These are phyloP conservation scores for Aspergillus tubingensis DNA, from an alignment of 2,329 filamentous ascomycete genomes.

Conservation along the genomic window DNA sequence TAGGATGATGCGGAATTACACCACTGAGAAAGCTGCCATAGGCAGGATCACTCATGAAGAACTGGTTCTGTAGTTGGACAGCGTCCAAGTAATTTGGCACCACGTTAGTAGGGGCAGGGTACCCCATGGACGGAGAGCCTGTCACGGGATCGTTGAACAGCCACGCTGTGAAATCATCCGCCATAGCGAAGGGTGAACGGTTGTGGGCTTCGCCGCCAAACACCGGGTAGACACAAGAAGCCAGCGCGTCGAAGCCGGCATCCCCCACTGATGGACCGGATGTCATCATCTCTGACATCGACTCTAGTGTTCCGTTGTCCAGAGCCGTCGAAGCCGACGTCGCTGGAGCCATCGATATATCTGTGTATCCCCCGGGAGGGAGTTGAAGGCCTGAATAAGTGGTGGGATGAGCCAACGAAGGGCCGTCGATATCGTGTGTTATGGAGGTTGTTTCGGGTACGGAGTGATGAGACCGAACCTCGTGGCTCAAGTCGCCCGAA, in stretches of 20 bases:
- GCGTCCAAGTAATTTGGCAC: constrained; percentile 45
- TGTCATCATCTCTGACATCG: constrained; percentile 29
- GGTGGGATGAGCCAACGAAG: constrained; percentile 21
- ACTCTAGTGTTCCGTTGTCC: constrained; percentile 25
- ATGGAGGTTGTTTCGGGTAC: constrained; percentile 18
- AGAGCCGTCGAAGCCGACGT: constrained; percentile 29
- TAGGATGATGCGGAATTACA: constrained; percentile 68
- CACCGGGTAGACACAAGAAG: constrained; percentile 67
- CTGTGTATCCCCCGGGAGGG: constrained; percentile 23
- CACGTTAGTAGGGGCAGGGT: constrained; percentile 43
- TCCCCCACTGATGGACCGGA: constrained; percentile 27
- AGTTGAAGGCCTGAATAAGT: constrained; percentile 20
- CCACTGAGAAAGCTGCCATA: constrained; percentile 52
- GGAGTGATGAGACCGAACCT: constrained; percentile 16
- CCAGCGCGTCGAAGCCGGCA: constrained; percentile 39
- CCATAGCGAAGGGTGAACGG: constrained; percentile 83
- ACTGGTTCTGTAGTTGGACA: constrained; percentile 51
- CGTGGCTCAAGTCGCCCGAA: constrained; percentile 20
- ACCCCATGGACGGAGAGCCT: constrained; percentile 55
- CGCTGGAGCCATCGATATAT: constrained; percentile 22
- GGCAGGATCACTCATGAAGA: constrained; percentile 52
- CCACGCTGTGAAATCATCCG: constrained; percentile 84
- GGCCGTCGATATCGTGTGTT: constrained; percentile 20
- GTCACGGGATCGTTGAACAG: constrained; percentile 71
- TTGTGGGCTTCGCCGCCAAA: constrained; percentile 83